These are phyloP conservation scores for Cryptococcus wingfieldii DNA, from an alignment of 1,284 basidiomycete genomes.

Conservation along the genomic window DNA sequence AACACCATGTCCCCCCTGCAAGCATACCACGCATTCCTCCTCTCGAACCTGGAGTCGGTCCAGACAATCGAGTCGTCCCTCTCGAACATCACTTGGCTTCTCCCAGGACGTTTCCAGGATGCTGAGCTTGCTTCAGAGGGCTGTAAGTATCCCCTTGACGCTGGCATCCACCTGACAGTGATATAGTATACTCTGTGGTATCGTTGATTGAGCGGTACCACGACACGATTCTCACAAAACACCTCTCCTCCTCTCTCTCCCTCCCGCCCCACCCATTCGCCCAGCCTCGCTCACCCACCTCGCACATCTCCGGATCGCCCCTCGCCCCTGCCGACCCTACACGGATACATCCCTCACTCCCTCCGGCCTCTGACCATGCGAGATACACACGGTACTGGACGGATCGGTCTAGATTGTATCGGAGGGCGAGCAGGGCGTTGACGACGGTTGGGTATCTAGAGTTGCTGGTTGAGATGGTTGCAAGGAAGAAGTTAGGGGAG, in stretches of 20 bases:
- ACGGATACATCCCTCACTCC: slow-evolving; percentile 28
- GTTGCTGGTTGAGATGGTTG: slow-evolving; percentile 80
- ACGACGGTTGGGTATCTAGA: slow-evolving; percentile 73
- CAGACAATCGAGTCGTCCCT: slow-evolving; percentile 81
- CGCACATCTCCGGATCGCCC: neutral
- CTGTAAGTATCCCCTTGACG: slow-evolving; percentile 57
- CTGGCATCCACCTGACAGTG: neutral
- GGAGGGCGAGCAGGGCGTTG: slow-evolving; percentile 67
- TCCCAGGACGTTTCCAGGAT: slow-evolving; percentile 94
- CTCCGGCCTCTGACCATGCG: slow-evolving; percentile 40
- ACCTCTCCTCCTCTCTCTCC: slow-evolving; percentile 61
- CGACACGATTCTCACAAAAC: slow-evolving; percentile 69
- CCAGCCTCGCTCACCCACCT: slow-evolving; percentile 60
- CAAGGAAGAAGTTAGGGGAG: slow-evolving; percentile 58
- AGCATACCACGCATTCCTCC: slow-evolving; percentile 73
- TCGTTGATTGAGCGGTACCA: slow-evolving; percentile 59
- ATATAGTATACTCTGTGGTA: slow-evolving; percentile 39
- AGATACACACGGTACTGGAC: slow-evolving; percentile 77
- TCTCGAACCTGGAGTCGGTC: slow-evolving; percentile 78
- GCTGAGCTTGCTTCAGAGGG: slow-evolving; percentile 89
- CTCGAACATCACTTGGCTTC: slow-evolving; percentile 85
- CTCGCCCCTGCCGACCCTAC: neutral
- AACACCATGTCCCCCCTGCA: slow-evolving; percentile 21
- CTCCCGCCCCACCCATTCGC: slow-evolving; percentile 54
- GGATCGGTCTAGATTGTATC: slow-evolving; percentile 62